Evolutionary conservation across 1,284 basidiomycete genomes (phyloP), one percentile per base, ranked within the genome.

Genomic region (Boletus calvinii): DNA sequence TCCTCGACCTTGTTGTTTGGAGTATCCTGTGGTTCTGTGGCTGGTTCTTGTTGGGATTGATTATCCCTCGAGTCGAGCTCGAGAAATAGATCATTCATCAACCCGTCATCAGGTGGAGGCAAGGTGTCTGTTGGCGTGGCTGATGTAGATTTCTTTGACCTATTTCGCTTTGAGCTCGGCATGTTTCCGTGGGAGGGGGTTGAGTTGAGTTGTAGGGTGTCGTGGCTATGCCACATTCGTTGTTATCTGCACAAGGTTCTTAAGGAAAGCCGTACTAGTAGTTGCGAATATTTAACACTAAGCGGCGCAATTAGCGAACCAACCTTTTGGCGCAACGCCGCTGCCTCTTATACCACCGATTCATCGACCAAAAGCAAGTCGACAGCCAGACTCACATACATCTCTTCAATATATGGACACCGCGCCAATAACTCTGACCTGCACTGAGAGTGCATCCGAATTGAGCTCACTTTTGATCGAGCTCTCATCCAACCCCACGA

Each of bases 11-110:
- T 62, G 42, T 71, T 67, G 11, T 71, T 57, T 37, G 78, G 64
- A 59, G 82, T 75, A 38, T 81, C 76, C 42, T 74, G 74, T 50
- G 81, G 63, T 15, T 83, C 71, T 30, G 68, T 61, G 5, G 77
- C 78, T 13, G 84, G 76, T 63, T 83, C 78, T 36, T 67, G 65
- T 60, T 78, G 76, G 1, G 77, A 73, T 36, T 72, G 67, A 44
- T 73, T 61, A 61, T 88, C 77, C 58, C 74, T 72, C 2, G 80
- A 81, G 62, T 90, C 86, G 37, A 92, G 80, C 63, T 89, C 84
- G 3, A 83, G 77, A 46, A 91, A 65, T 2, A 92, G 78, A 60
- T 90, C 84, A 56, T 88, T 79, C 74, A 90, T 75, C 48, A 91
- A 73, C 5, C 77, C 77, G 26, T 81, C 80, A 55, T 86, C 77